Base-by-base conservation (phyloP, 805 yeast species). In the Debaryomyces maramus region DNA sequence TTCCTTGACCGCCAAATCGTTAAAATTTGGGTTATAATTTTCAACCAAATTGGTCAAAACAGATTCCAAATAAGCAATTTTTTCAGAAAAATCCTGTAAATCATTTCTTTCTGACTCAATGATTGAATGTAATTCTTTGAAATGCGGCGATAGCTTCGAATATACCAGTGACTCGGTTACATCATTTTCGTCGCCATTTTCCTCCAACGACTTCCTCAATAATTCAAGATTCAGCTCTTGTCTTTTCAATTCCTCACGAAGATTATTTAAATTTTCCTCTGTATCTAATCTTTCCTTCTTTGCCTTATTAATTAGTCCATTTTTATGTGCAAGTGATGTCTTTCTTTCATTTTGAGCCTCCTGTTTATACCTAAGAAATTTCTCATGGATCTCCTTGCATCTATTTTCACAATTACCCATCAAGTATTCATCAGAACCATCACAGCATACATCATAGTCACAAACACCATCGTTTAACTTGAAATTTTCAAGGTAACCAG, bases 401-500 rank as follows among this genome's bases (percentile, higher is more conserved):
- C 62, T 67, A 47, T 77, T 68, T 4, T 78, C 75, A 57, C 95
- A 88, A 3, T 36, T 20, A 2, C 64, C 67, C 5, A 55, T 49
- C 19, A 50, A n/a, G 38, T 64, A 59, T 59, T 93, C 99, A 62
- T 93, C 99, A 1, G 88, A 76, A 6, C 99, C 98, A 63, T 93
- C 99, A 63, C 99, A 93, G 61, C 99, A 93, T 8, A 72, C 39
- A 14, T 81, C 85, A 58, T 85, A 86, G 58, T 93, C 99, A 65
- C 99, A 93, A 2, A 83, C 81, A 0, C 97, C 97, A 62, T 93
- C 99, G 52, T 83, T 80, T 13, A 93, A 85, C 43, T 81, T 75
- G 51, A 69, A 78, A 6, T 81, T 73, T 4, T 88, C 83, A 10
- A 93, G 73, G 46, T 70, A 77, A 7, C 72, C 70, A 0, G 89